phyloP scores from a whole-genome alignment of 2,329 filamentous ascomycete genomes.

The Microcyclosporella mali region DNA sequence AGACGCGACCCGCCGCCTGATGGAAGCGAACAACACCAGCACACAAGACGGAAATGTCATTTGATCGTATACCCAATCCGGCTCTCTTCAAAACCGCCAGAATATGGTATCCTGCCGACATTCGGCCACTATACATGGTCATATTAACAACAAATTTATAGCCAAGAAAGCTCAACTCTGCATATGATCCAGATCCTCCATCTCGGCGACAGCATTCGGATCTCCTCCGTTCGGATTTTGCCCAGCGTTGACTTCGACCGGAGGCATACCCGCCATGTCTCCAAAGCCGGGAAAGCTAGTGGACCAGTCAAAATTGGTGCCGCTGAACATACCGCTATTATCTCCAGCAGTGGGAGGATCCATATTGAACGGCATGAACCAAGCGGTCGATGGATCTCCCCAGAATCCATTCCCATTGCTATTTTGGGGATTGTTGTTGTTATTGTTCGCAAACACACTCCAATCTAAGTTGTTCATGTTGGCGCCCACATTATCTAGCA shows the following conservation, averaged over 20 bases:
- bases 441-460: slow-evolving; percentile 14
- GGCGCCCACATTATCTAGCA: slow-evolving; percentile 12
- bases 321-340: slow-evolving; percentile 29
- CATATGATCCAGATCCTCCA: slow-evolving; percentile 10
- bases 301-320: slow-evolving; percentile 27
- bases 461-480: slow-evolving; percentile 24
- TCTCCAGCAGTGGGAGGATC: slow-evolving; percentile 56
- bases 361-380: slow-evolving; percentile 92
- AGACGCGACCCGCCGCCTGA: too few relatives aligned
- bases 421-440: slow-evolving; percentile 15
- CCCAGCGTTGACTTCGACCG: slow-evolving; percentile 16
- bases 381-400: slow-evolving; percentile 55
- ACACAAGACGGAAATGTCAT: too few relatives aligned
- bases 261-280: slow-evolving; percentile 17
- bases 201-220: background rate
- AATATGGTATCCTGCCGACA: background rate
- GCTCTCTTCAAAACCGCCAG: background rate
- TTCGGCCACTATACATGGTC: slow-evolving; percentile 1
- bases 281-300: slow-evolving; percentile 24
- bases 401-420: slow-evolving; percentile 20
- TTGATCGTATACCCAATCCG: too few relatives aligned
- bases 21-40: too few relatives aligned
- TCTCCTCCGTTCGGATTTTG: slow-evolving; percentile 6
- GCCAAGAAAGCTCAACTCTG: background rate
- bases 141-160: background rate